Evolutionary conservation across 345 rosid genomes (phyloP).

Genomic region (Pugionium dolabratum): DNA sequence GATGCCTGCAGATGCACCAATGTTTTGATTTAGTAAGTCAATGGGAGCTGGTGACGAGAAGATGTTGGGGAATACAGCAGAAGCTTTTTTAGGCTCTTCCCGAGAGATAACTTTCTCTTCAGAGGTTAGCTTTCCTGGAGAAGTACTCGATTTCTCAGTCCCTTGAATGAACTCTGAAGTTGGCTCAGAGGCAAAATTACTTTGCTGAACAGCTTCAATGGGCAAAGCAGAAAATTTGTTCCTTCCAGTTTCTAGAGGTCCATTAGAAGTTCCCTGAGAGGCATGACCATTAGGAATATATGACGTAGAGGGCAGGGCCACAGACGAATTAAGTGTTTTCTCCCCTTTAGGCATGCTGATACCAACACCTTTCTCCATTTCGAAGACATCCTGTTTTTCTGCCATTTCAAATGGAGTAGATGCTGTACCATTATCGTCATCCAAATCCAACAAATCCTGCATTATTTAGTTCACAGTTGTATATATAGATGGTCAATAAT

Average conservation of each 20-base stretch:
- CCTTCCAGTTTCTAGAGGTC: slow-evolving; percentile 44
- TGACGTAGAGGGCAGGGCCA: slow-evolving; percentile 36
- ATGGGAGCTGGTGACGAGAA: slow-evolving; percentile 18
- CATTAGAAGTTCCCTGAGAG: slow-evolving; percentile 40
- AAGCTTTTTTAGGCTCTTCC: slow-evolving; percentile 32
- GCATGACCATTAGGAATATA: slow-evolving; percentile 42
- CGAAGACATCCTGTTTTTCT: slow-evolving; percentile 43
- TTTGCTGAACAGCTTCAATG: slow-evolving; percentile 43
- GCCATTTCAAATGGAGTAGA: slow-evolving; percentile 41
- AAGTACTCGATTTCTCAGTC: slow-evolving; percentile 26
- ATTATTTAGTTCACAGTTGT: slow-evolving; percentile 14
- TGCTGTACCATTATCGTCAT: slow-evolving; percentile 52
- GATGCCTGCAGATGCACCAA: slow-evolving; percentile 33
- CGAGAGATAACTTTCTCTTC: slow-evolving; percentile 20
- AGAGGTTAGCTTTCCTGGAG: slow-evolving; percentile 16
- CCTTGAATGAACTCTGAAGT: slow-evolving; percentile 29
- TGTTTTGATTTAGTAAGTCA: slow-evolving; percentile 19
- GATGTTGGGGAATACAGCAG: slow-evolving; percentile 27
- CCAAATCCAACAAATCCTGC: slow-evolving; percentile 79
- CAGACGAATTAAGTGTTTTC: slow-evolving; percentile 45
- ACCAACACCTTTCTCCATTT: slow-evolving; percentile 36
- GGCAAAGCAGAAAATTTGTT: slow-evolving; percentile 40
- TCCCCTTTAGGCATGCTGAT: slow-evolving; percentile 43
- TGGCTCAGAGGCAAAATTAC: slow-evolving; percentile 38
- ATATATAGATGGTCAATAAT: slow-evolving; percentile 18